phyloP scores from a whole-genome alignment of 2,329 filamentous ascomycete species.

The Exophiala bonariae region DNA sequence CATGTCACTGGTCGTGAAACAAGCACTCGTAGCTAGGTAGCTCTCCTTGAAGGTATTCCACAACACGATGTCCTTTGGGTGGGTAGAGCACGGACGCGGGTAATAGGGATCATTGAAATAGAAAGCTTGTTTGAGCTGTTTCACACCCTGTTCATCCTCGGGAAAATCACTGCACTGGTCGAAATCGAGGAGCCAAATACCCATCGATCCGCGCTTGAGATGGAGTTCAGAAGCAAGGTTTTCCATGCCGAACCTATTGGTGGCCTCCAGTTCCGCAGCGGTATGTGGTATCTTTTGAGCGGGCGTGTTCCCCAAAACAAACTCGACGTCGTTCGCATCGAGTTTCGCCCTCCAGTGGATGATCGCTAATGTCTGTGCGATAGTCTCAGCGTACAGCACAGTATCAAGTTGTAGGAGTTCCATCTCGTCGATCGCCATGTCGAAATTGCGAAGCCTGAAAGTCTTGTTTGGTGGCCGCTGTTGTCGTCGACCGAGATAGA shows the following conservation, averaged over 20 bases:
- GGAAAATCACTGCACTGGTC: conserved; percentile 41
- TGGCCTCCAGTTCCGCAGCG: conserved; percentile 5
- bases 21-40: conserved; percentile 26
- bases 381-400: conserved; percentile 40
- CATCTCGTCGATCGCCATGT: conserved; percentile 44
- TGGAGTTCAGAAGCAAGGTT: neutral
- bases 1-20: conserved; percentile 1
- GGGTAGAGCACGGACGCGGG: conserved; percentile 38
- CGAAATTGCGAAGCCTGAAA: conserved; percentile 14
- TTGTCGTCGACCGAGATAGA: conserved; percentile 46
- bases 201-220: conserved; percentile 27
- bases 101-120: conserved; percentile 55
- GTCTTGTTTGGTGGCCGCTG: conserved; percentile 1
- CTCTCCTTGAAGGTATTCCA: conserved; percentile 32
- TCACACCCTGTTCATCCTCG: conserved; percentile 42
- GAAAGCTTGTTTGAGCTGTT: conserved; percentile 46
- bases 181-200: conserved; percentile 52
- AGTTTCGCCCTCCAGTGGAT: conserved; percentile 51
- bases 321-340: conserved; percentile 58
- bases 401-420: conserved; percentile 40
- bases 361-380: conserved; percentile 53
- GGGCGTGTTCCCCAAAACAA: conserved; percentile 45
- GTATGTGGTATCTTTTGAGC: neutral
- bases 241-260: neutral
- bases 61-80: conserved; percentile 12